phyloP scores from a whole-genome alignment of 371 early-diverging fungal genomes.

The Rhizopus arrhizus region DNA sequence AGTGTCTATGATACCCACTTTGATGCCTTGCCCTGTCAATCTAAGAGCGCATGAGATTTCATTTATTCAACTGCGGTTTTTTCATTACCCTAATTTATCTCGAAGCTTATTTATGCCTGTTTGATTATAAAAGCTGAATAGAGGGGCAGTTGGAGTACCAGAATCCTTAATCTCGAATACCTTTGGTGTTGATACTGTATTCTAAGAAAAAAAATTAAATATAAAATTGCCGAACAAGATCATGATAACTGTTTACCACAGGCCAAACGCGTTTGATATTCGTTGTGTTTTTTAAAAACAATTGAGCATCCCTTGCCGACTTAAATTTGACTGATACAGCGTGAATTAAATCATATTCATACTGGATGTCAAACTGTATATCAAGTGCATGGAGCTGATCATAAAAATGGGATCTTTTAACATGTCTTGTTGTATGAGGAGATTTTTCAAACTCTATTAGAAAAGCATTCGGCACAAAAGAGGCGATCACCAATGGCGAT shows the following conservation, averaged over 20 bases:
- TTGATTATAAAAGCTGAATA: conserved; percentile 37
- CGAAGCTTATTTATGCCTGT: conserved; percentile 37
- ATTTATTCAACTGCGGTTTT: too few relatives aligned
- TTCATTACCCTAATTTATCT: conserved; percentile 34
- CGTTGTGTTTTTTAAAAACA: conserved; percentile 33
- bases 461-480: conserved; percentile 33
- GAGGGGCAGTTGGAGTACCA: conserved; percentile 7
- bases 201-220: conserved; percentile 12
- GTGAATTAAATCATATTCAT: conserved; percentile 42
- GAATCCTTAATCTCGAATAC: conserved; percentile 4
- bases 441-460: conserved; percentile 33
- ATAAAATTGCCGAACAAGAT: not conserved
- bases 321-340: conserved; percentile 44
- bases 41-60: too few relatives aligned
- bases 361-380: conserved; percentile 37
- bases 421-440: conserved; percentile 10
- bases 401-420: conserved; percentile 25
- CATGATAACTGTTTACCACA: conserved; percentile 29
- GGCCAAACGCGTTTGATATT: conserved; percentile 46
- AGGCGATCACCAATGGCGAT: conserved; percentile 2
- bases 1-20: conserved; percentile 41
- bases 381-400: conserved; percentile 28
- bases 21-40: conserved; percentile 26
- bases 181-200: conserved; percentile 20
- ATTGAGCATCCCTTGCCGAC: conserved; percentile 22